Percentiles rank a stretch among this genome's conserved stretches.
phyloP scores from a whole-genome alignment of 148 eudicot species.

The Rhododendron simsii region DNA sequence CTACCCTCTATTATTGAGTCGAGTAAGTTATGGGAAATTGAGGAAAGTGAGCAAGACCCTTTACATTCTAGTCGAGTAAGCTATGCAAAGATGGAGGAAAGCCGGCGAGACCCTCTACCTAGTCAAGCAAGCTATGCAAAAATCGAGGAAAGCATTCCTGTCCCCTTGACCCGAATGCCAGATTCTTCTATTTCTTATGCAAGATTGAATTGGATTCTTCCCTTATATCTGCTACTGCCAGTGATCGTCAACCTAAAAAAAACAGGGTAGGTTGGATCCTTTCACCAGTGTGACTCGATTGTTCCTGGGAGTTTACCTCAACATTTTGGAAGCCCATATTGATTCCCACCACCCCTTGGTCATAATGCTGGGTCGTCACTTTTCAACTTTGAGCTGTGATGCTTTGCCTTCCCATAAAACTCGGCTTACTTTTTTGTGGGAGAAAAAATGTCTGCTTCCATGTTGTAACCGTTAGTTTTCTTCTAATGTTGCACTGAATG shows the following conservation, averaged over 20 bases:
- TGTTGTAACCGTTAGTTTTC: background rate
- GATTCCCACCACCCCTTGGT: slow-evolving; percentile 5
- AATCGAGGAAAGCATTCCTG: background rate
- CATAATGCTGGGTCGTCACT: background rate
- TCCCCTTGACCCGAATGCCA: slow-evolving; percentile 7
- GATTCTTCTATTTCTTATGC: slow-evolving; percentile 12
- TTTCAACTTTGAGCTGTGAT: background rate
- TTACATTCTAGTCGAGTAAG: slow-evolving; percentile 24
- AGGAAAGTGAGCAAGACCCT: background rate
- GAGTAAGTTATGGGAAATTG: background rate
- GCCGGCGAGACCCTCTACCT: background rate
- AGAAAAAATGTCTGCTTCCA: background rate
- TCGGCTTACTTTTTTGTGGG: background rate
- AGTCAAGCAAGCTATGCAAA: background rate
- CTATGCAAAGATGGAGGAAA: slow-evolving; percentile 29
- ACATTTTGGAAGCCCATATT: slow-evolving; percentile 22
- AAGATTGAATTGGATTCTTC: slow-evolving; percentile 17
- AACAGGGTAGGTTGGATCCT: slow-evolving; percentile 53
- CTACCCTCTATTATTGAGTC: slow-evolving; percentile 19
- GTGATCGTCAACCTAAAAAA: slow-evolving; percentile 30
- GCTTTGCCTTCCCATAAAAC: background rate
- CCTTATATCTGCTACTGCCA: slow-evolving; percentile 3
- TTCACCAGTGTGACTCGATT: slow-evolving; percentile 69
- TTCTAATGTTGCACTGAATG: background rate
- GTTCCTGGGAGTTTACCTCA: slow-evolving; percentile 29